These are phyloP conservation scores for Aureobasidium vineae DNA, from an alignment of 2,329 filamentous ascomycete genomes.

Conservation along the genomic window DNA sequence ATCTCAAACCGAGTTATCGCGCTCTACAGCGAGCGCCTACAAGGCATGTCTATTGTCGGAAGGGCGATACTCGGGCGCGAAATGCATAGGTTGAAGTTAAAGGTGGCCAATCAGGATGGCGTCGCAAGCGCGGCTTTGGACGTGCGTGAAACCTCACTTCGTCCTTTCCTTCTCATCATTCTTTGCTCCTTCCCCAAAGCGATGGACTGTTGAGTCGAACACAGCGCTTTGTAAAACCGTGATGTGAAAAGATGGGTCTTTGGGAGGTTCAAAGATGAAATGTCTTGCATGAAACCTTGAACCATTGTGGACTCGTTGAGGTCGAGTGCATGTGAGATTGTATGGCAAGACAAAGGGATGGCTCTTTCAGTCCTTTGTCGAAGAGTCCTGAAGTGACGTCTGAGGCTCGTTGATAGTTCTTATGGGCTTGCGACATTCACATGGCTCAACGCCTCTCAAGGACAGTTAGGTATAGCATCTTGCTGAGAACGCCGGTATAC, in stretches of 20 bases:
- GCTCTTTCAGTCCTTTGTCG: not conserved
- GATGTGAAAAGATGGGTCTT: not conserved
- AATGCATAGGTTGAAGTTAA: not conserved
- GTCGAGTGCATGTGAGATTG: not conserved
- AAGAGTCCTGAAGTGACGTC: not conserved
- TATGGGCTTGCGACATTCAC: constrained; percentile 1
- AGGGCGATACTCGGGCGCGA: not conserved
- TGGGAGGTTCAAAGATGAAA: not conserved
- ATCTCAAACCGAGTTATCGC: not conserved
- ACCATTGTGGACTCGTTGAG: not conserved
- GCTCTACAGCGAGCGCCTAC: not conserved
- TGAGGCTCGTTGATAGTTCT: not conserved
- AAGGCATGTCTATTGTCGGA: not conserved
- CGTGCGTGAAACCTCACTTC: constrained; percentile 19
- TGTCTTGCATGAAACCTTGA: constrained; percentile 9
- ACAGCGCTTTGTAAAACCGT: constrained; percentile 24
- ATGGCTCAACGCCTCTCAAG: not conserved
- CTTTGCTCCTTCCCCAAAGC: not conserved
- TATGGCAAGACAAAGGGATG: constrained; percentile 8
- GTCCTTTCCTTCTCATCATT: not conserved
- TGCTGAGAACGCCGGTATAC: not conserved
- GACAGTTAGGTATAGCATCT: constrained; percentile 1
- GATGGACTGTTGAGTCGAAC: not conserved
- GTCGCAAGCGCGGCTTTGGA: constrained; percentile 13
- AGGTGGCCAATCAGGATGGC: constrained; percentile 8